Evolutionary conservation across 2,329 filamentous ascomycete genomes (phyloP).

Genomic region (Fusarium succisae): DNA sequence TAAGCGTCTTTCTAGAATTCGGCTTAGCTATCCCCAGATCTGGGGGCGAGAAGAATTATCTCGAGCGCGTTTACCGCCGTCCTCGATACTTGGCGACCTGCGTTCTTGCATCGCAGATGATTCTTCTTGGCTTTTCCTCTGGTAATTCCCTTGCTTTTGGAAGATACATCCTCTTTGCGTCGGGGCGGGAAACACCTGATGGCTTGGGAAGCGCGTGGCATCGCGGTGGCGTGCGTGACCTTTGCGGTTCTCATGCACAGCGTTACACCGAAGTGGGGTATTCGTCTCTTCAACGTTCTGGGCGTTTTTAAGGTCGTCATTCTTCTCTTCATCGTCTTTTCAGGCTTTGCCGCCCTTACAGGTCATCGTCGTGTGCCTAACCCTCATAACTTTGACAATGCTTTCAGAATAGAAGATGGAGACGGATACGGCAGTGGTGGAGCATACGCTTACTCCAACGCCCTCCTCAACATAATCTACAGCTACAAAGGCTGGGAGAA

Average conservation of each 20-base stretch:
- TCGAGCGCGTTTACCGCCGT: slow-evolving; percentile 68
- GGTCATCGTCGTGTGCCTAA: slow-evolving; percentile 58
- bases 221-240: slow-evolving; percentile 63
- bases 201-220: slow-evolving; percentile 68
- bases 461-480: slow-evolving; percentile 67
- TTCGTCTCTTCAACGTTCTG: slow-evolving; percentile 67
- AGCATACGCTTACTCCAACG: slow-evolving; percentile 64
- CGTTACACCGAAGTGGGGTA: slow-evolving; percentile 64
- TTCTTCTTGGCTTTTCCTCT: slow-evolving; percentile 68
- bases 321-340: slow-evolving; percentile 68
- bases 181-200: slow-evolving; percentile 57
- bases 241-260: slow-evolving; percentile 64
- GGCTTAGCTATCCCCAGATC: slow-evolving; percentile 69
- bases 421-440: slow-evolving; percentile 59
- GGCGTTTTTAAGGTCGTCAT: slow-evolving; percentile 69
- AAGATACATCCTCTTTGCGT: slow-evolving; percentile 65
- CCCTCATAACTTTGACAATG: slow-evolving; percentile 66
- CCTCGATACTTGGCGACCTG: slow-evolving; percentile 68
- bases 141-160: slow-evolving; percentile 68
- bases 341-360: slow-evolving; percentile 66
- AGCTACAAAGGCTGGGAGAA: slow-evolving; percentile 73
- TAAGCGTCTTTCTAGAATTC: slow-evolving; percentile 71
- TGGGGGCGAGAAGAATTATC: slow-evolving; percentile 73
- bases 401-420: slow-evolving; percentile 58
- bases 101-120: slow-evolving; percentile 68